These are phyloP conservation scores for Serendipita sp. DNA, from an alignment of 768 basidiomycete species.

Conservation along the genomic window DNA sequence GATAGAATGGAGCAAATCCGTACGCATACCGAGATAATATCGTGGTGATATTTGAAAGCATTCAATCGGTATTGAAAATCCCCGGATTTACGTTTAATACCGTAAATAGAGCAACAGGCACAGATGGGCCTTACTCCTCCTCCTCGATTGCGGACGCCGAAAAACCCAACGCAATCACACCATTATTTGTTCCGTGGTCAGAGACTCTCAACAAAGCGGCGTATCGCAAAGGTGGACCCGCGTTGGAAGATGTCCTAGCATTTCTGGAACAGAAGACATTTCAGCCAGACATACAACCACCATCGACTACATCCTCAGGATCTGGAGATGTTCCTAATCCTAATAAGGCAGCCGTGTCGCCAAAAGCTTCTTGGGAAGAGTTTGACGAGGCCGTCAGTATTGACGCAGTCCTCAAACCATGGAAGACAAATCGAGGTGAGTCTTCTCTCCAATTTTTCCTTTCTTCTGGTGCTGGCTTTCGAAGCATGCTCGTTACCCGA, in stretches of 20 bases:
- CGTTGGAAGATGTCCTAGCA: not conserved
- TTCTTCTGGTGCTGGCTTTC: too few species aligned
- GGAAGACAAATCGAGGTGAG: not conserved
- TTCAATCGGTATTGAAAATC: not conserved
- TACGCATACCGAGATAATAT: not conserved
- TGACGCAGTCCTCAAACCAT: not conserved
- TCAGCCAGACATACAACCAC: not conserved
- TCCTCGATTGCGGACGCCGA: not conserved
- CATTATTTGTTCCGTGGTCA: slow-evolving; percentile 1
- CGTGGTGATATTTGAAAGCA: not conserved
- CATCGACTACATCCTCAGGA: not conserved
- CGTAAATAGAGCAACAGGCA: not conserved
- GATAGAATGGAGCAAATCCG: not conserved
- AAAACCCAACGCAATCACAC: not conserved
- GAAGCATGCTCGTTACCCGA: too few species aligned
- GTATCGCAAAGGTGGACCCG: not conserved
- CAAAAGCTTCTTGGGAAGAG: not conserved
- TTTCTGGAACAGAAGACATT: not conserved
- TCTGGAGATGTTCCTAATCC: too few species aligned
- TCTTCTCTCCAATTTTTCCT: too few species aligned
- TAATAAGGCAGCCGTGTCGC: not conserved
- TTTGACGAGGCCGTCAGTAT: slow-evolving; percentile 3
- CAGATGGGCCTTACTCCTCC: not conserved
- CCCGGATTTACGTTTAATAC: not conserved
- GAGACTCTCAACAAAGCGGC: not conserved